Evolutionary conservation across 495 filamentous ascomycete genomes (phyloP).

Genomic region (Eremomyces bilateralis): DNA sequence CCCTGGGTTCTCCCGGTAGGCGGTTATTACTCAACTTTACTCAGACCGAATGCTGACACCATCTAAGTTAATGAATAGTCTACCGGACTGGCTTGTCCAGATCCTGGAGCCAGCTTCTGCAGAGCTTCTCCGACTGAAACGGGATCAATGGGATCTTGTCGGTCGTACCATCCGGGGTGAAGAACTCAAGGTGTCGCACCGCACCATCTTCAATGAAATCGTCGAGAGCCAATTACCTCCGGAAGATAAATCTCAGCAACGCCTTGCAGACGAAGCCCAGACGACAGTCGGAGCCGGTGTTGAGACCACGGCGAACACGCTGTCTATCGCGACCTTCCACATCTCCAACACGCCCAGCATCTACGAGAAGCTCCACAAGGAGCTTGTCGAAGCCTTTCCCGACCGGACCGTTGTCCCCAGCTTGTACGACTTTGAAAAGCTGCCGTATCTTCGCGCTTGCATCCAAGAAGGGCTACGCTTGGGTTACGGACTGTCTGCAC

Average conservation of each 20-base stretch:
- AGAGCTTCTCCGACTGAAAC: too few relatives aligned
- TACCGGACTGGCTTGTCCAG: too few relatives aligned
- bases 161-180: too few relatives aligned
- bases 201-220: neutral
- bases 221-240: neutral
- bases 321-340: neutral
- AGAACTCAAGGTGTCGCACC: neutral
- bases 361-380: neutral
- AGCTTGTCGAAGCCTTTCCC: neutral
- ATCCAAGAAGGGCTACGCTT: neutral
- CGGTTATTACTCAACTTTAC: too few relatives aligned
- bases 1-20: too few relatives aligned
- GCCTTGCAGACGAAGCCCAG: neutral
- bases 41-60: too few relatives aligned
- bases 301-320: neutral
- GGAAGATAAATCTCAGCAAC: neutral
- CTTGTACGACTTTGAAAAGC: neutral
- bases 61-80: too few relatives aligned
- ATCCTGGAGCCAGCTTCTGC: too few relatives aligned
- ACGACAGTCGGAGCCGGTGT: neutral
- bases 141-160: too few relatives aligned
- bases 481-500: neutral
- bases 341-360: neutral
- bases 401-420: neutral
- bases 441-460: neutral